Percentiles rank a stretch among this genome's conserved stretches.
phyloP scores from a whole-genome alignment of 2,329 filamentous ascomycete genomes.

The Stagonosporopsis chrysanthemi region DNA sequence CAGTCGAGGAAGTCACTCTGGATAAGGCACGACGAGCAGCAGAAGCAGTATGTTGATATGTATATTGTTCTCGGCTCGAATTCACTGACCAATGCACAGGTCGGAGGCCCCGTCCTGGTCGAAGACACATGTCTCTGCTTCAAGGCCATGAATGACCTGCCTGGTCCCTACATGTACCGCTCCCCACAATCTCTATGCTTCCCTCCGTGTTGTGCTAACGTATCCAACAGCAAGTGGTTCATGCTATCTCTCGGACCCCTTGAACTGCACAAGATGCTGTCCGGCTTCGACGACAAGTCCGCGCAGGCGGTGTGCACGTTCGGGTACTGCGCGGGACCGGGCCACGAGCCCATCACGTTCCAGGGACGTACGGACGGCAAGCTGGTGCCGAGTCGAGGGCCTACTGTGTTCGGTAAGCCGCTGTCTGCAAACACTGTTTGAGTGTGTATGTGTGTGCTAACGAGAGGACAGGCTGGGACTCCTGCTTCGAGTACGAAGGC shows the following conservation, averaged over 20 bases:
- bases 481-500: conserved; percentile 92
- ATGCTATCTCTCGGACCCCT: conserved; percentile 80
- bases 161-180: conserved; percentile 89
- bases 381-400: conserved; percentile 84
- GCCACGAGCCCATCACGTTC: conserved; percentile 83
- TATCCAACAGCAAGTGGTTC: conserved; percentile 84
- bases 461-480: conserved; percentile 80
- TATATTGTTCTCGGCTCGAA: background rate
- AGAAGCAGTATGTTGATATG: conserved; percentile 65
- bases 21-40: conserved; percentile 89
- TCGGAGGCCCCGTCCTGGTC: conserved; percentile 87
- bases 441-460: background rate
- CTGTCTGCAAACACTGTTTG: background rate
- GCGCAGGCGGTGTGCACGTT: conserved; percentile 96
- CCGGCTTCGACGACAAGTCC: conserved; percentile 87
- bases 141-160: conserved; percentile 86
- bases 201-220: conserved; percentile 3
- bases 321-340: conserved; percentile 86
- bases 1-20: conserved; percentile 85
- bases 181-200: background rate
- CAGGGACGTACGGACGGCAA: conserved; percentile 87
- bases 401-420: conserved; percentile 78
- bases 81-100: conserved; percentile 55
- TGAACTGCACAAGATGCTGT: conserved; percentile 88
- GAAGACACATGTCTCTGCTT: conserved; percentile 97